Conservation (phyloP, 2,329 filamentous ascomycete genomes). For the Epicoccum sorghinum region DNA sequence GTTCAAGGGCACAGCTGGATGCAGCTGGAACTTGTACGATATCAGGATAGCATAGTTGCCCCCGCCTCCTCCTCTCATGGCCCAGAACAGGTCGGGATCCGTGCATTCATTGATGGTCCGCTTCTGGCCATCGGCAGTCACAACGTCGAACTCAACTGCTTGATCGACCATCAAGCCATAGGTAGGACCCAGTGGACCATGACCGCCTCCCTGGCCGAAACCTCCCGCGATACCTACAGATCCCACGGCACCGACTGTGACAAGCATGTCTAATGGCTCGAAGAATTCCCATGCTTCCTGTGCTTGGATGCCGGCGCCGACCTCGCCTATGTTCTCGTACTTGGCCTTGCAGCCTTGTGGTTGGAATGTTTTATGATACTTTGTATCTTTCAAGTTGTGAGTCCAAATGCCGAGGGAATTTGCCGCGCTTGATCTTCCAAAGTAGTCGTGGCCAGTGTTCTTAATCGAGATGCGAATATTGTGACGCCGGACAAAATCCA, state of each 20-base stretch:
- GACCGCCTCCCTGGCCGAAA: slow-evolving; percentile 58
- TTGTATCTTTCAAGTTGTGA: slow-evolving; percentile 40
- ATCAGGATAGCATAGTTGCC: slow-evolving; percentile 45
- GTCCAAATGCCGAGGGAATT: slow-evolving; percentile 47
- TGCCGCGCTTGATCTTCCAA: slow-evolving; percentile 40
- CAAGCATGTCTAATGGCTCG: slow-evolving; percentile 39
- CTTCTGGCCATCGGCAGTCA: slow-evolving; percentile 40
- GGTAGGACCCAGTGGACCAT: slow-evolving; percentile 59
- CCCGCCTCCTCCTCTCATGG: slow-evolving; percentile 46
- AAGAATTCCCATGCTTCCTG: slow-evolving; percentile 46
- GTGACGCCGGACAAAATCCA: slow-evolving; percentile 38
- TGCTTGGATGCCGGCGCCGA: slow-evolving; percentile 44
- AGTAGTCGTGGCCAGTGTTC: slow-evolving; percentile 48
- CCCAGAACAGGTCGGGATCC: slow-evolving; percentile 46
- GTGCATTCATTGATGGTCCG: slow-evolving; percentile 44
- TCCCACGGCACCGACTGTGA: slow-evolving; percentile 43
- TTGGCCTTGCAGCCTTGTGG: slow-evolving; percentile 30
- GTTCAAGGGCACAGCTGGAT: slow-evolving; percentile 42
- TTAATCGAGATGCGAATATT: slow-evolving; percentile 45
- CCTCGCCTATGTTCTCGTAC: slow-evolving; percentile 42
- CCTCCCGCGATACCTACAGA: slow-evolving; percentile 58
- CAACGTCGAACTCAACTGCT: slow-evolving; percentile 44
- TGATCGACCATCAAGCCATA: slow-evolving; percentile 50
- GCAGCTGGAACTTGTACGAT: slow-evolving; percentile 46
- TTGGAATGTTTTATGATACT: slow-evolving; percentile 36